These are phyloP conservation scores for Pseudopyrenochaeta lycopersici DNA, from an alignment of 2,329 filamentous ascomycete genomes.

Conservation along the genomic window DNA sequence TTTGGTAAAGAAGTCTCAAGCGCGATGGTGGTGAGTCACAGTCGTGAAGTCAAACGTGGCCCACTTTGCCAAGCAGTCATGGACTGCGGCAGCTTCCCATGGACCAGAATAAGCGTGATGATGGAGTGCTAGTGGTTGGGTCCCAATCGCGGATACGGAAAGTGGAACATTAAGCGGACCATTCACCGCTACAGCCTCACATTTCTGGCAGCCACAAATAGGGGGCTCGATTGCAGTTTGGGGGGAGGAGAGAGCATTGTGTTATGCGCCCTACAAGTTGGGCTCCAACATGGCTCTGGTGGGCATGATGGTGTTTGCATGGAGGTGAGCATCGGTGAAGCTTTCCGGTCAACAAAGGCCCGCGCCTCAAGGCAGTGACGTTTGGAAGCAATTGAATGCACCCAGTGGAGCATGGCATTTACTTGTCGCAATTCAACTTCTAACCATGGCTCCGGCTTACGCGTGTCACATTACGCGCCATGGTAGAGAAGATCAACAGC, in stretches of 20 bases:
- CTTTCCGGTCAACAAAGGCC: conserved; percentile 34
- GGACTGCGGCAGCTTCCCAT: conserved; percentile 12
- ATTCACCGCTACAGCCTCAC: conserved; percentile 45
- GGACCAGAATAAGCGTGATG: conserved; percentile 25
- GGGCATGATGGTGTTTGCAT: conserved; percentile 1
- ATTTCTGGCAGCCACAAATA: conserved; percentile 34
- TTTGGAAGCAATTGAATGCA: conserved; percentile 22
- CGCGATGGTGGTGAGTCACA: conserved; percentile 27
- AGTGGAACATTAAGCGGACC: conserved; percentile 33
- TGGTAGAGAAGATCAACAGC: conserved; percentile 33
- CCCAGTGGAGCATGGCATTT: conserved; percentile 29
- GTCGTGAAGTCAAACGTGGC: conserved; percentile 19
- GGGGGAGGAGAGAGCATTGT: conserved; percentile 11
- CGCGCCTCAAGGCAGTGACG: conserved; percentile 29
- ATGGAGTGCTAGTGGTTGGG: conserved; percentile 28
- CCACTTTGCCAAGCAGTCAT: conserved; percentile 28
- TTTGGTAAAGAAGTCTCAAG: conserved; percentile 15
- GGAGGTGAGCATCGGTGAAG: conserved; percentile 16
- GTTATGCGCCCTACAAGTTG: conserved; percentile 34
- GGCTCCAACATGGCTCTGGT: conserved; percentile 34
- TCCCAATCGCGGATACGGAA: conserved; percentile 26
- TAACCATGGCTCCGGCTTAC: conserved; percentile 24
- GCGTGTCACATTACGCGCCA: conserved; percentile 33
- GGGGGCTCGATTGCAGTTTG: conserved; percentile 14
- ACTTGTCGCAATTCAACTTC: conserved; percentile 16